These are phyloP conservation scores for Malassezia caprae DNA, from an alignment of 1,284 basidiomycete species.

Conservation along the genomic window DNA sequence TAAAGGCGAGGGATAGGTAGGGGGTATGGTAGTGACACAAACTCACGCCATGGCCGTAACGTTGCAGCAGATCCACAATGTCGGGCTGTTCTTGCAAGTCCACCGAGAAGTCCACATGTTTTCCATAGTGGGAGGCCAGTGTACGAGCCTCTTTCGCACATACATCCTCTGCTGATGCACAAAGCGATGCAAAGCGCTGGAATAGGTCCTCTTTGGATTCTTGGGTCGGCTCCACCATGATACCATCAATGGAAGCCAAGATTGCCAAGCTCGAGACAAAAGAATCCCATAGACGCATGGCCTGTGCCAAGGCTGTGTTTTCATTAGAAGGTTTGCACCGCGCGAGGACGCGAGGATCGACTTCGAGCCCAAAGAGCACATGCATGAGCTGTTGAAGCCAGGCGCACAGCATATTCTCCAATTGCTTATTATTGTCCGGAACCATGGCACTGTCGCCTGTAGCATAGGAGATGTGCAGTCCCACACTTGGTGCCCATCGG, in stretches of 20 bases:
- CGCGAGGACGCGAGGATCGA: background rate
- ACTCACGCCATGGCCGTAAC: constrained; percentile 6
- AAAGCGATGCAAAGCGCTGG: background rate
- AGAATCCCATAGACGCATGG: background rate
- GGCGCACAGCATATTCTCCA: constrained; percentile 2
- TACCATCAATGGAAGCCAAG: constrained; percentile 8
- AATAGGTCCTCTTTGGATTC: constrained; percentile 2
- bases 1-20: constrained; percentile 4
- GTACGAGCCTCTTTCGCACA: background rate
- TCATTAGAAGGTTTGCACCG: background rate
- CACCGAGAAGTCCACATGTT: background rate
- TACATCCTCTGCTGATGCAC: background rate
- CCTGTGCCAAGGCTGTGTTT: constrained; percentile 1
- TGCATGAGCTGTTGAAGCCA: constrained; percentile 7
- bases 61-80: background rate
- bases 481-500: background rate
- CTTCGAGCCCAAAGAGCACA: constrained; percentile 4
- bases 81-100: background rate
- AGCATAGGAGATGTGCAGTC: constrained; percentile 14
- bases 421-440: background rate
- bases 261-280: constrained; percentile 1
- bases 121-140: background rate
- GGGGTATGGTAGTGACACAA: constrained; percentile 3
- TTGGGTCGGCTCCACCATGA: background rate
- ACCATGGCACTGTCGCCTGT: background rate